These are phyloP conservation scores for Mucor plumbeus DNA, from an alignment of 371 early-diverging fungal genomes.

Conservation along the genomic window DNA sequence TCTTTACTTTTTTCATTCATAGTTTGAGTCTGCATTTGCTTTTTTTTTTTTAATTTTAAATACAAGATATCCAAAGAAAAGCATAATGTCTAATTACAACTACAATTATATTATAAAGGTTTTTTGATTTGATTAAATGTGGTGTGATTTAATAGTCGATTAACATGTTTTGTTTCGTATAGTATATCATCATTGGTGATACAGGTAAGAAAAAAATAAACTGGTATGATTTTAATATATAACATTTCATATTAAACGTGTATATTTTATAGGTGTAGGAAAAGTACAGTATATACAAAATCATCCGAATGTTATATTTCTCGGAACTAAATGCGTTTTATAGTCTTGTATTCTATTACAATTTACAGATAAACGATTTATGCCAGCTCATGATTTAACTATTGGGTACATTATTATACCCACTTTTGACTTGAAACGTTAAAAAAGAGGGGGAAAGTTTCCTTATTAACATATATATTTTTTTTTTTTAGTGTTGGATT, in stretches of 20 bases:
- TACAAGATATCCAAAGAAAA: neutral
- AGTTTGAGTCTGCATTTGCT: conserved; percentile 12
- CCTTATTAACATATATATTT: neutral
- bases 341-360: conserved; percentile 83
- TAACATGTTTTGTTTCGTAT: neutral
- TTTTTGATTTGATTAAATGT: no score
- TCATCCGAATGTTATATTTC: neutral
- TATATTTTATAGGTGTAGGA: conserved; percentile 62
- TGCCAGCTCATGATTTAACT: conserved; percentile 84
- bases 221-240: neutral
- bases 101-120: conserved; percentile 66
- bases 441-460: neutral
- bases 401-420: conserved; percentile 63
- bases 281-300: conserved; percentile 53
- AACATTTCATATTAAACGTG: neutral
- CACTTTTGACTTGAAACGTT: neutral
- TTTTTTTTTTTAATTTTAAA: conserved; percentile 14
- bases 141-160: neutral
- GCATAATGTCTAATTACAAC: conserved; percentile 49
- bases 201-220: conserved; percentile 60
- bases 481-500: conserved; percentile 70
- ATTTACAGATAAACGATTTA: conserved; percentile 85
- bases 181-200: conserved; percentile 86
- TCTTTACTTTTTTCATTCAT: neutral
- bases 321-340: conserved; percentile 12